Conservation (phyloP, 768 basidiomycete species). For the Lanmaoa pseudosensibilis region DNA sequence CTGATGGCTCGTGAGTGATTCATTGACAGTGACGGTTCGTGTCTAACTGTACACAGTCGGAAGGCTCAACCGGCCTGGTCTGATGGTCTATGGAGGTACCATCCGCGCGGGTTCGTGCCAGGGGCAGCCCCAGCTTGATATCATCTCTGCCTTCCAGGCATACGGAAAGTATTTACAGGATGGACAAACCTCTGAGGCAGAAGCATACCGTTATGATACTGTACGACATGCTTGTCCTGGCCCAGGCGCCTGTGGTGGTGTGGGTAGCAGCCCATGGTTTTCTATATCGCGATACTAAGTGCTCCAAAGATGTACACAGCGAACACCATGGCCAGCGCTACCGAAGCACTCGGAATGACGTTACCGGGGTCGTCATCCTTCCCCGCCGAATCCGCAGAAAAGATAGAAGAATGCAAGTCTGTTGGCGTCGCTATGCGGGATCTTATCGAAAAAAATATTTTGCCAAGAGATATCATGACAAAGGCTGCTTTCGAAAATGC, state of each 20-base stretch:
- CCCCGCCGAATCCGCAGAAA: conserved; percentile 91
- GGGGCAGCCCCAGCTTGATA: conserved; percentile 84
- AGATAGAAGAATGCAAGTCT: conserved; percentile 77
- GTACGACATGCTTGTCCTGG: conserved; percentile 96
- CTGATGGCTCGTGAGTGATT: conserved; percentile 83
- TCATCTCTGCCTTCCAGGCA: conserved; percentile 96
- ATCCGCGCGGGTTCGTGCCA: conserved; percentile 92
- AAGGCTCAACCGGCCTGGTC: conserved; percentile 88
- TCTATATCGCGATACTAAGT: conserved; percentile 5
- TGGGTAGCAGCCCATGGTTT: conserved; percentile 42
- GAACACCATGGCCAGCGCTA: conserved; percentile 97
- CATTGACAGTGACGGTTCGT: background rate
- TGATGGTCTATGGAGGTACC: conserved; percentile 98
- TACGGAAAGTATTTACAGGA: conserved; percentile 95
- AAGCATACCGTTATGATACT: conserved; percentile 80
- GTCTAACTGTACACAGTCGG: conserved; percentile 59
- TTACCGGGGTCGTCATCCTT: conserved; percentile 96
- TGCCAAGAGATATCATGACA: conserved; percentile 96
- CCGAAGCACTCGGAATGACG: conserved; percentile 95
- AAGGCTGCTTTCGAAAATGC: conserved; percentile 96
- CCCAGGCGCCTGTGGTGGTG: conserved; percentile 95
- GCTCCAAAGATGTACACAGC: conserved; percentile 87
- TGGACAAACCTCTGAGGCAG: conserved; percentile 80
- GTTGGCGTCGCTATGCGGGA: conserved; percentile 83
- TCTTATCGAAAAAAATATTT: conserved; percentile 87